Conservation (phyloP, 106 monocot genomes). For the Acorus calamus region DNA sequence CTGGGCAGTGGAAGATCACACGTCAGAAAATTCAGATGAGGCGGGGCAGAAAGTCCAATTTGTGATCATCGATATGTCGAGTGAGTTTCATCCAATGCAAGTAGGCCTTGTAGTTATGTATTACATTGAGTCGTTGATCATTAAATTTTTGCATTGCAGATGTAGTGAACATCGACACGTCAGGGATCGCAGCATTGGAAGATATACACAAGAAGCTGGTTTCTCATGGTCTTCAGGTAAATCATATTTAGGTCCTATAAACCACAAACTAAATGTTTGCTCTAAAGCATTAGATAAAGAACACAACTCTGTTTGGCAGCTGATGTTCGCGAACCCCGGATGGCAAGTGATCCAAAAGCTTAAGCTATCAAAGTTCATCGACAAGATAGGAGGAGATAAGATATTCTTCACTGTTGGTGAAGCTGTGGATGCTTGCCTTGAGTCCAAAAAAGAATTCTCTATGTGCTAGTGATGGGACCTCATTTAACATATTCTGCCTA, state of each 20-base stretch:
- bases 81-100: slow-evolving; percentile 16
- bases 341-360: slow-evolving; percentile 75
- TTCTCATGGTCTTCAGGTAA: slow-evolving; percentile 57
- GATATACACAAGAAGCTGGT: slow-evolving; percentile 54
- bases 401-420: slow-evolving; percentile 64
- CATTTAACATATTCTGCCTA: too few species aligned
- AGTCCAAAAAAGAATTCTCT: slow-evolving; percentile 15
- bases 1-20: slow-evolving; percentile 34
- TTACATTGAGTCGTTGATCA: too few species aligned
- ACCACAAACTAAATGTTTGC: too few species aligned
- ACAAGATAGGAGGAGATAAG: slow-evolving; percentile 32
- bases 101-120: too few species aligned
- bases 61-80: slow-evolving; percentile 78
- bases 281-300: too few species aligned
- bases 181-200: slow-evolving; percentile 48
- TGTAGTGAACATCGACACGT: slow-evolving; percentile 78
- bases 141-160: too few species aligned
- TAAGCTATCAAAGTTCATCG: slow-evolving; percentile 46
- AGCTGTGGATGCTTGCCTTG: slow-evolving; percentile 65
- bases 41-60: slow-evolving; percentile 24
- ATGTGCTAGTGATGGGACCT: too few species aligned
- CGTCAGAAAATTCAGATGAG: slow-evolving; percentile 14
- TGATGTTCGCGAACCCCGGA: slow-evolving; percentile 57
- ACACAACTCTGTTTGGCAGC: too few species aligned
- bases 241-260: too few species aligned